phyloP scores from a whole-genome alignment of 495 filamentous ascomycete species.

The Margaritispora aquatica region DNA sequence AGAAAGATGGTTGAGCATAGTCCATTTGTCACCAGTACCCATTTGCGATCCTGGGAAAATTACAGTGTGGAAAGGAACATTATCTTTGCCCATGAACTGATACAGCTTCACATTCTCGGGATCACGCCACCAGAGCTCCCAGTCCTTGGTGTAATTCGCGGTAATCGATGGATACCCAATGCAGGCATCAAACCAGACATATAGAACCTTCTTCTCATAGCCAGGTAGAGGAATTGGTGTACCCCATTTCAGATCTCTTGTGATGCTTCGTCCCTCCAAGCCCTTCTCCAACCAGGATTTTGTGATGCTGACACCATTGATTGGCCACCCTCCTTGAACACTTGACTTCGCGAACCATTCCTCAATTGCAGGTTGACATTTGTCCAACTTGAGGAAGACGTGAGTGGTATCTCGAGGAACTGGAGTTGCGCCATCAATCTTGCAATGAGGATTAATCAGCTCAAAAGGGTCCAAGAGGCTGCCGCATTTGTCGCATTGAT shows the following conservation, averaged over 20 bases:
- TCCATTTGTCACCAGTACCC: slow-evolving; percentile 82
- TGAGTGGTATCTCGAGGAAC: slow-evolving; percentile 56
- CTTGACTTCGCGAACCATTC: slow-evolving; percentile 55
- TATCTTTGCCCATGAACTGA: slow-evolving; percentile 99
- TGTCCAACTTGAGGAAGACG: slow-evolving; percentile 68
- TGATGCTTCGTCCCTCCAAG: slow-evolving; percentile 78
- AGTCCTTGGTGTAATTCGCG: slow-evolving; percentile 82
- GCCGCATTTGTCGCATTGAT: slow-evolving; percentile 82
- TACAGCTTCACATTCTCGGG: slow-evolving; percentile 84
- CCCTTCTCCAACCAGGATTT: slow-evolving; percentile 52
- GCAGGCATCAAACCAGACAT: slow-evolving; percentile 98
- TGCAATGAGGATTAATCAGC: slow-evolving; percentile 59
- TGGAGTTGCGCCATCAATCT: slow-evolving; percentile 75
- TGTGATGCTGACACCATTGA: slow-evolving; percentile 49
- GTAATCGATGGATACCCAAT: slow-evolving; percentile 97
- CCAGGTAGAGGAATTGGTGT: slow-evolving; percentile 58
- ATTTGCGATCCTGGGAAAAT: slow-evolving; percentile 88
- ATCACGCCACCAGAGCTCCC: slow-evolving; percentile 95
- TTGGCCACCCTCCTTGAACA: slow-evolving; percentile 51
- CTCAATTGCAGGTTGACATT: slow-evolving; percentile 66
- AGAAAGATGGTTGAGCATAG: slow-evolving; percentile 79
- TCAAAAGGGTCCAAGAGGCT: slow-evolving; percentile 72
- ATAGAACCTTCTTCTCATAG: slow-evolving; percentile 69
- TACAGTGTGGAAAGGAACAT: slow-evolving; percentile 86
- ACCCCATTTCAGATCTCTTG: slow-evolving; percentile 84